These are phyloP conservation scores for Xylaria sp. DNA, from an alignment of 2,329 filamentous ascomycete genomes.

Conservation along the genomic window DNA sequence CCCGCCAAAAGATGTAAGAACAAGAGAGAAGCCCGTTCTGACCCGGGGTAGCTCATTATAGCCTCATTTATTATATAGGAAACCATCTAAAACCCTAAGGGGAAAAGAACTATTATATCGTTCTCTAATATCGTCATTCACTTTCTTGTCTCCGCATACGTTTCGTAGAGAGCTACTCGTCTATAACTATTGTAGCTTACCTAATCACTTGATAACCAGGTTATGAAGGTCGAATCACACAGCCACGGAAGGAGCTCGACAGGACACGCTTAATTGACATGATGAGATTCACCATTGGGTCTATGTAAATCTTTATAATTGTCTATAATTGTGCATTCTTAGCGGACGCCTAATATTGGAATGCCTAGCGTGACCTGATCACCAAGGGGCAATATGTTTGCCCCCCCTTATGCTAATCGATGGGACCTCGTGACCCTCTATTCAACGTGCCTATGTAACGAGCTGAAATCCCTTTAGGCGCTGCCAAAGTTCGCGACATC, in stretches of 20 bases:
- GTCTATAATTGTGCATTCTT: neutral
- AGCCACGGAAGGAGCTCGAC: neutral
- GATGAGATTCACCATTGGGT: neutral
- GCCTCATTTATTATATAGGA: neutral
- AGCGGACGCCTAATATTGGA: neutral
- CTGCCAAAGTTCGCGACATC: constrained; percentile 1
- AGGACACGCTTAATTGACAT: neutral
- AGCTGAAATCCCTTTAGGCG: neutral
- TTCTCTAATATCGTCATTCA: neutral
- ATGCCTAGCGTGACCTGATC: too few species aligned
- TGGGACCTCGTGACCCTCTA: too few species aligned
- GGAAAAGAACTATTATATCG: neutral
- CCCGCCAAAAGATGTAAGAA: too few species aligned
- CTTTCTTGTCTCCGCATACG: neutral
- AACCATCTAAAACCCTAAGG: neutral
- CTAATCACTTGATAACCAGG: neutral
- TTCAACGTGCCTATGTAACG: neutral
- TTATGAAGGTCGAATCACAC: neutral
- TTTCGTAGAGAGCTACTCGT: too few species aligned
- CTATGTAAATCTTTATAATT: neutral
- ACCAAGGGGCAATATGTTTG: neutral
- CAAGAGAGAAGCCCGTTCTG: too few species aligned
- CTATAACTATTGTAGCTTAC: neutral
- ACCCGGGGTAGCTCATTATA: too few species aligned
- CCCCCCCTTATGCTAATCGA: neutral